Conservation (phyloP, 2,329 filamentous ascomycete genomes). For the Fusarium fujikuroi region DNA sequence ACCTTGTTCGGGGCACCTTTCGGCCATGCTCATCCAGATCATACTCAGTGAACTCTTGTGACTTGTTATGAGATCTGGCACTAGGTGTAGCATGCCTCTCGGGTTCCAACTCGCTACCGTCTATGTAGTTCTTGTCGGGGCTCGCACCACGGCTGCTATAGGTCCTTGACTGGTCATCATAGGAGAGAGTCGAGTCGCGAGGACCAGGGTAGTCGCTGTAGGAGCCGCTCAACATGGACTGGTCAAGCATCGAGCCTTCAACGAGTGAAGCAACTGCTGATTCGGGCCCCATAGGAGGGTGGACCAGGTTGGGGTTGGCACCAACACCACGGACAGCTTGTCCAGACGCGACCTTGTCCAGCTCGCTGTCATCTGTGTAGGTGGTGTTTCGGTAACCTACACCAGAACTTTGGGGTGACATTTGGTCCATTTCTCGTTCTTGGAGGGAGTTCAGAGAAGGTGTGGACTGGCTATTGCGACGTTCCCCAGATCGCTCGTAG, state of each 20-base stretch:
- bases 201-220: conserved; percentile 59
- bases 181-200: conserved; percentile 52
- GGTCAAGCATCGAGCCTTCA: conserved; percentile 76
- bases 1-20: conserved; percentile 60
- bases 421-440: conserved; percentile 64
- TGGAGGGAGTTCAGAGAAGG: conserved; percentile 53
- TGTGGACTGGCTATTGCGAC: conserved; percentile 49
- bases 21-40: conserved; percentile 68
- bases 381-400: conserved; percentile 64
- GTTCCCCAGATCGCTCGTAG: conserved; percentile 63
- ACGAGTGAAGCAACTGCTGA: conserved; percentile 89
- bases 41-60: conserved; percentile 64
- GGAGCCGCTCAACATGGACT: conserved; percentile 73
- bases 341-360: conserved; percentile 70
- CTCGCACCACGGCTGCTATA: conserved; percentile 51
- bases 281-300: conserved; percentile 78
- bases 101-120: conserved; percentile 53
- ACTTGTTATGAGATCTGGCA: conserved; percentile 52
- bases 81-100: conserved; percentile 55
- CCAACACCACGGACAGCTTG: conserved; percentile 77
- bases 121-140: conserved; percentile 56
- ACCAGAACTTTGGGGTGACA: conserved; percentile 63
- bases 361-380: conserved; percentile 64
- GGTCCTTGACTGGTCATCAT: conserved; percentile 45
- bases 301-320: conserved; percentile 80